phyloP scores from a whole-genome alignment of 2,329 filamentous ascomycete genomes.

The Fusarium tanahbumbuense region DNA sequence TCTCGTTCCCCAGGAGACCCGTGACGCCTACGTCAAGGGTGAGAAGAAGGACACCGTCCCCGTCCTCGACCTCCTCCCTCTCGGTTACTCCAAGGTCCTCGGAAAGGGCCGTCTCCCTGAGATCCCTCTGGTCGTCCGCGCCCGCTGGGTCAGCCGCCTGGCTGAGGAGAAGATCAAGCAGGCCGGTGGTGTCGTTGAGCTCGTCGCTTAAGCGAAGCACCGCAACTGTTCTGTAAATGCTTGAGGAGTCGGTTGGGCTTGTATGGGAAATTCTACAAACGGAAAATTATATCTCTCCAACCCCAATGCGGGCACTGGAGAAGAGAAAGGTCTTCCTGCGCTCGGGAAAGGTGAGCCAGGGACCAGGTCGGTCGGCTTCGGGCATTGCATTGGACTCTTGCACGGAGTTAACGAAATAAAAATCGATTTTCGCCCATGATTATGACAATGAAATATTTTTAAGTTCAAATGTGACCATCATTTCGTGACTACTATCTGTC shows the following conservation, averaged over 20 bases:
- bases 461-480: slow-evolving; percentile 1
- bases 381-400: slow-evolving; percentile 58
- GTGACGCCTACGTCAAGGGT: slow-evolving; percentile 88
- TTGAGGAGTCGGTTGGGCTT: slow-evolving; percentile 48
- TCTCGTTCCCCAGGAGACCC: slow-evolving; percentile 91
- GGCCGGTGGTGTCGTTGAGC: slow-evolving; percentile 94
- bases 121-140: slow-evolving; percentile 93
- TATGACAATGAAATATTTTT: slow-evolving; percentile 18
- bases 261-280: slow-evolving; percentile 45
- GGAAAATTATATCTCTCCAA: slow-evolving; percentile 44
- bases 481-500: neutral
- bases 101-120: slow-evolving; percentile 97
- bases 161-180: slow-evolving; percentile 99
- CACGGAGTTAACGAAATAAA: slow-evolving; percentile 56
- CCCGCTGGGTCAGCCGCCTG: slow-evolving; percentile 93
- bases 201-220: slow-evolving; percentile 76
- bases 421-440: slow-evolving; percentile 54
- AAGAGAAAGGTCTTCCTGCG: slow-evolving; percentile 40
- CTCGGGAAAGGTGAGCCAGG: slow-evolving; percentile 37
- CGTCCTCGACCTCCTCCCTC: slow-evolving; percentile 95
- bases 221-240: slow-evolving; percentile 31
- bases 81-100: slow-evolving; percentile 98
- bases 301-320: slow-evolving; percentile 35
- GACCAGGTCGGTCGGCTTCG: slow-evolving; percentile 54
- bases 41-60: slow-evolving; percentile 89